Conservation (phyloP, 768 basidiomycete genomes). For the Infundibulicybe gibba region DNA sequence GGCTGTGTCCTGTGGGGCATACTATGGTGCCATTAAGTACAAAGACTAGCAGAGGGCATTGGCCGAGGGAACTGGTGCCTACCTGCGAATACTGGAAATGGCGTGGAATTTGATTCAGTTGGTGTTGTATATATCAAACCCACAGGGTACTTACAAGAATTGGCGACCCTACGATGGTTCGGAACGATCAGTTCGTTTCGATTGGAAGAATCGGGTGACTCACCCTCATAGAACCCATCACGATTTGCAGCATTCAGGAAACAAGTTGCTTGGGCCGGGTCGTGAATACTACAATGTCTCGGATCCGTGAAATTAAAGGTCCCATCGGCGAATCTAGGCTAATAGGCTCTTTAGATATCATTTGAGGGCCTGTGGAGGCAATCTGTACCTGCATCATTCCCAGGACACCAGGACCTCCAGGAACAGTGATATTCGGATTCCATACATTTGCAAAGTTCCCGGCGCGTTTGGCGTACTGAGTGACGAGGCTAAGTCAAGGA, state of each 20-base stretch:
- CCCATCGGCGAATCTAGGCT: slow-evolving; percentile 56
- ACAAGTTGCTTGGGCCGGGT: slow-evolving; percentile 53
- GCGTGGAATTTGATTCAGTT: background rate
- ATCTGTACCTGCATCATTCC: slow-evolving; percentile 59
- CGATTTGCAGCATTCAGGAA: slow-evolving; percentile 51
- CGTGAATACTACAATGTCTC: slow-evolving; percentile 62
- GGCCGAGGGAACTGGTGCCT: slow-evolving; percentile 6
- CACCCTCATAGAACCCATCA: slow-evolving; percentile 64
- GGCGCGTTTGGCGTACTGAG: slow-evolving; percentile 49
- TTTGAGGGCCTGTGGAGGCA: background rate
- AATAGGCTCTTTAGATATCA: background rate
- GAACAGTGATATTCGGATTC: slow-evolving; percentile 54
- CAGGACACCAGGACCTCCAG: slow-evolving; percentile 37
- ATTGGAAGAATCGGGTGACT: background rate
- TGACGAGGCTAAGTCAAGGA: background rate
- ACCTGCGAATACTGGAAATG: slow-evolving; percentile 49
- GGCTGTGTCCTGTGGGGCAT: slow-evolving; percentile 63
- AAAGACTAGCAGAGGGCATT: background rate
- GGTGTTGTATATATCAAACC: background rate
- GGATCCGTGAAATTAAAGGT: slow-evolving; percentile 65
- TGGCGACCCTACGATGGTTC: slow-evolving; percentile 36
- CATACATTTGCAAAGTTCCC: slow-evolving; percentile 57
- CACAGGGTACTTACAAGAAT: slow-evolving; percentile 40
- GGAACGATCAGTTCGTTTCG: background rate
- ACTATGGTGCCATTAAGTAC: slow-evolving; percentile 28